Evolutionary conservation across 2,329 filamentous ascomycete species (phyloP).

Genomic region (Verticillium nubilum): DNA sequence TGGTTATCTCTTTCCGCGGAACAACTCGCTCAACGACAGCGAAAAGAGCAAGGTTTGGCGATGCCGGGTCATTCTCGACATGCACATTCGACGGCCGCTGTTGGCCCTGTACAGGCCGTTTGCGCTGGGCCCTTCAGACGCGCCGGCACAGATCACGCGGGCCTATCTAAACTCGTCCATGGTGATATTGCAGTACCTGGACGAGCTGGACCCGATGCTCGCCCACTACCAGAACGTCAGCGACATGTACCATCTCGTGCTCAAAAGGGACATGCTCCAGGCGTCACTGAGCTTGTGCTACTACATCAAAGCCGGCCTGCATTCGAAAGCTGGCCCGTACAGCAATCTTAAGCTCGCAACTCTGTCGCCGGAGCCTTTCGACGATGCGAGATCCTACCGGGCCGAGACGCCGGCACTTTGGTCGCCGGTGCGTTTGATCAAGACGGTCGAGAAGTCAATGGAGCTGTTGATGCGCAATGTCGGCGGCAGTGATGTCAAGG

Average conservation of each 20-base stretch:
- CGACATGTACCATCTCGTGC: slow-evolving; percentile 47
- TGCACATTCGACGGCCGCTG: slow-evolving; percentile 47
- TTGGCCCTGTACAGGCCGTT: slow-evolving; percentile 50
- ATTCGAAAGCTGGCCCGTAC: slow-evolving; percentile 6
- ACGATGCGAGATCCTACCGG: slow-evolving; percentile 26
- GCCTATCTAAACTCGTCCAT: slow-evolving; percentile 50
- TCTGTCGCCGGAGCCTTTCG: slow-evolving; percentile 26
- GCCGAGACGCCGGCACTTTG: slow-evolving; percentile 32
- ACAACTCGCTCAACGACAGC: slow-evolving; percentile 32
- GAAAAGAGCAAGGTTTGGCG: slow-evolving; percentile 47
- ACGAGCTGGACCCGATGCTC: slow-evolving; percentile 44
- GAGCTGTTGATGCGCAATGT: slow-evolving; percentile 39
- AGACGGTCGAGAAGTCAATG: slow-evolving; percentile 40
- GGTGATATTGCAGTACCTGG: slow-evolving; percentile 48
- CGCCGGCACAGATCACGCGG: slow-evolving; percentile 44
- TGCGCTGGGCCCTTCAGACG: slow-evolving; percentile 43
- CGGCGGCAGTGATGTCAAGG: slow-evolving; percentile 44
- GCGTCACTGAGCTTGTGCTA: slow-evolving; percentile 51
- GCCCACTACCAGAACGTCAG: slow-evolving; percentile 41
- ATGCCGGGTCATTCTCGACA: slow-evolving; percentile 44
- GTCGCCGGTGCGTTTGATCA: slow-evolving; percentile 33
- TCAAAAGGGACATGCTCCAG: slow-evolving; percentile 50
- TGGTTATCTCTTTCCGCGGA: slow-evolving; percentile 44
- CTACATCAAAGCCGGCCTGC: slow-evolving; percentile 36
- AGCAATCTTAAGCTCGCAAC: slow-evolving; percentile 15